Evolutionary conservation across 129 eudicot genomes (phyloP).

Genomic region (Centaurea solstitialis): DNA sequence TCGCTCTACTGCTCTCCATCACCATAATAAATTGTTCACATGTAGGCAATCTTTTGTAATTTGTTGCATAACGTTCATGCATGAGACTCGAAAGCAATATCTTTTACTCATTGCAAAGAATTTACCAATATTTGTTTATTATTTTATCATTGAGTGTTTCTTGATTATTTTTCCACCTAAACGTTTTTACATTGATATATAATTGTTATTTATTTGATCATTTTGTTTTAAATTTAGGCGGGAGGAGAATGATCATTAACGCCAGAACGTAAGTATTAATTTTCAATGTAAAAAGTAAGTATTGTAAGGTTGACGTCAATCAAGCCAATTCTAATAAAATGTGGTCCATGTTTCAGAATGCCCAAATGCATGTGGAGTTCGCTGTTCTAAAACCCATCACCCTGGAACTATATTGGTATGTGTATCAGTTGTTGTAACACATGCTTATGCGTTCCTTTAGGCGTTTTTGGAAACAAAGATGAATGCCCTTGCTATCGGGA

Average conservation of each 20-base stretch:
- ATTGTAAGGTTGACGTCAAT: too few relatives aligned
- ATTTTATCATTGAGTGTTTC: too few relatives aligned
- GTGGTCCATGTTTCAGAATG: not conserved
- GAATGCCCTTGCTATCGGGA: slow-evolving; percentile 37
- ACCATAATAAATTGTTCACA: slow-evolving; percentile 10
- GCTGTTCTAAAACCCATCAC: too few relatives aligned
- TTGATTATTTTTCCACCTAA: too few relatives aligned
- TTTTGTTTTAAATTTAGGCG: slow-evolving; percentile 2
- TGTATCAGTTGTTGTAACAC: slow-evolving; percentile 29
- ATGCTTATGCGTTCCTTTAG: slow-evolving; percentile 35
- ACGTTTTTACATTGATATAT: too few relatives aligned
- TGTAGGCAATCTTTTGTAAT: slow-evolving; percentile 1
- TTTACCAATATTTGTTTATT: too few relatives aligned
- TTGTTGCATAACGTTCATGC: not conserved
- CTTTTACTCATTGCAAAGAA: too few relatives aligned
- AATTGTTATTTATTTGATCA: not conserved
- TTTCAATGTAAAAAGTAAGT: not conserved
- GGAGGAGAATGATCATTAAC: slow-evolving; percentile 35
- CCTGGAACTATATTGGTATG: not conserved
- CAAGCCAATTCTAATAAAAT: not conserved
- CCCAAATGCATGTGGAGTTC: too few relatives aligned
- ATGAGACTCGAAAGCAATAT: too few relatives aligned
- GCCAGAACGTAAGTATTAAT: slow-evolving; percentile 16
- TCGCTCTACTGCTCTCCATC: slow-evolving; percentile 6
- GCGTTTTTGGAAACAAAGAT: slow-evolving; percentile 33